Evolutionary conservation across 371 early-diverging fungal genomes (phyloP), one percentile per base, ranked within the genome.

Genomic region (Mucor indicus): DNA sequence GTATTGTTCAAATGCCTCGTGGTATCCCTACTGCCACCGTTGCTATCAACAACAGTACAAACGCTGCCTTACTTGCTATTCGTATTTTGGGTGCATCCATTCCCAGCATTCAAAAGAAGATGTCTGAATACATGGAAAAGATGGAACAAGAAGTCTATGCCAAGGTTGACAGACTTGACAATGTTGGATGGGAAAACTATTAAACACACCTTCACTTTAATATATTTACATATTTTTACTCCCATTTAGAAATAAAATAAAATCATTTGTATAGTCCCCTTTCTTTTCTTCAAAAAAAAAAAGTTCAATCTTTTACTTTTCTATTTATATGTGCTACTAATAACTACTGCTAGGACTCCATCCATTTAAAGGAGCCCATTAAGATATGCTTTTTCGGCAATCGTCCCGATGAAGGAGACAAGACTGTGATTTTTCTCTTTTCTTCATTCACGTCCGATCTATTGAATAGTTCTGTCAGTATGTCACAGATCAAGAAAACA

Each of bases 1-100:
- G 93, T 42, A 98, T 96, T 62, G 96, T 96, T 3, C 97, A 98
- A 73, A 98, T 98, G 98, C 98, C 98, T 36, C 85, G 98, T 42
- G 98, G 98, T 47, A 87, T 96, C 17, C 97, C 98, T 20, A 96
- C 95, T 0, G 98, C 98, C 3, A 96, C 97, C 2, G 96, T 96
- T 1, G 98, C 97, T 21, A 95, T 98, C 62, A 91, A 93, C 67
- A 98, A 96, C 73, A 81, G 93, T 41, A 92, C 91, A 37, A 96
- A 98, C 53, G 97, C 96, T 2, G 98, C 90, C 1, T 67, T 96
- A 27, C 75, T 98, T 60, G 98, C 96, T 2, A 84, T 95, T n/a
- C 83, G 96, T 27, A 94, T 94, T 32, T 69, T 98, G 24, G 95
- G 93, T 33, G 78, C 87, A 2, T 82, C 79, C 39, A 79, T 85